Conservation (phyloP, 331 rosid species). For the Dryas integrifolia region DNA sequence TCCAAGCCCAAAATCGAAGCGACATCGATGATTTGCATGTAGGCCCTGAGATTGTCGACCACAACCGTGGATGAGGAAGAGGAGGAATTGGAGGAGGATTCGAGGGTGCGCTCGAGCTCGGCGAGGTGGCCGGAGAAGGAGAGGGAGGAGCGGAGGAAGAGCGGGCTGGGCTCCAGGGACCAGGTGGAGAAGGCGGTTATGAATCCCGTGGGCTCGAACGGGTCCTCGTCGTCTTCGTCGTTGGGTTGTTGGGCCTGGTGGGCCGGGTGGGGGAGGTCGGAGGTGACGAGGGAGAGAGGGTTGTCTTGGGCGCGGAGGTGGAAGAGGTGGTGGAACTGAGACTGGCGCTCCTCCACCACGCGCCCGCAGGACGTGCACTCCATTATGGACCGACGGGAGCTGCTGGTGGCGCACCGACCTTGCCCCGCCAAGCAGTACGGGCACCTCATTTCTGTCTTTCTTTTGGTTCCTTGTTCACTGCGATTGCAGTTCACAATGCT, state of each 20-base stretch:
- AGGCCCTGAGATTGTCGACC: constrained; percentile 86
- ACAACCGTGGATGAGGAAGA: constrained; percentile 65
- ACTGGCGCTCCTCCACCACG: constrained; percentile 81
- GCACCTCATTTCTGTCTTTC: constrained; percentile 56
- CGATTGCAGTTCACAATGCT: not conserved
- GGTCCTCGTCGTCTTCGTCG: constrained; percentile 52
- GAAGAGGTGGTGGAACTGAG: constrained; percentile 82
- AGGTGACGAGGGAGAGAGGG: constrained; percentile 83
- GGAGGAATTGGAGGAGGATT: constrained; percentile 42
- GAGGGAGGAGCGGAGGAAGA: constrained; percentile 69
- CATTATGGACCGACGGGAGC: constrained; percentile 59
- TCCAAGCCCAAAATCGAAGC: constrained; percentile 86
- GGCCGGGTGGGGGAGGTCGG: constrained; percentile 63
- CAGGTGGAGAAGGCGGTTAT: constrained; percentile 91
- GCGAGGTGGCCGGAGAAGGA: constrained; percentile 96
- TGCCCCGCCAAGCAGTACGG: constrained; percentile 80
- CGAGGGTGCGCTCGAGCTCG: constrained; percentile 85
- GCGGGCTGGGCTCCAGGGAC: constrained; percentile 84
- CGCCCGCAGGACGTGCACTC: constrained; percentile 91
- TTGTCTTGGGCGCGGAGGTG: constrained; percentile 87
- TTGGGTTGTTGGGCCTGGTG: not conserved
- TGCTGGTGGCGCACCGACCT: constrained; percentile 80
- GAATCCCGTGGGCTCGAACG: constrained; percentile 92
- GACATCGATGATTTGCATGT: constrained; percentile 96
- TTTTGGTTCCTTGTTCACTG: not conserved